A percentile compares a stretch with the other conserved stretches of the same genome.
phyloP scores from a whole-genome alignment of 305 asterid genomes.

The Fraxinus ornus region DNA sequence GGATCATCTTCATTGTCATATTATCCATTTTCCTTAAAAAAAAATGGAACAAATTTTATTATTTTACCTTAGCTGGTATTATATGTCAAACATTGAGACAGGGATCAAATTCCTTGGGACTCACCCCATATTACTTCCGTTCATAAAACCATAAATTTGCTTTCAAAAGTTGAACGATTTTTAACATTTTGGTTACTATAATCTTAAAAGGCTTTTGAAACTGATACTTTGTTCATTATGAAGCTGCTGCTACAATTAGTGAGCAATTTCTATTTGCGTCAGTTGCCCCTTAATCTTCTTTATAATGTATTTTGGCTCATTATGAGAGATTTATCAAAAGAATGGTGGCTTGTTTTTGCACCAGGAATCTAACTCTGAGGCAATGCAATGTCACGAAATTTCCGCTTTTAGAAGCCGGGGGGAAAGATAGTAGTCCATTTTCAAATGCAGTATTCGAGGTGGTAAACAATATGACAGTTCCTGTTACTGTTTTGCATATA shows the following conservation, averaged over 20 bases:
- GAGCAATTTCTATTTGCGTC: neutral
- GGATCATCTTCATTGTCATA: neutral
- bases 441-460: conserved; percentile 51
- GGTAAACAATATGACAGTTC: conserved; percentile 55
- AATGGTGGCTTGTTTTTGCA: neutral
- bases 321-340: neutral
- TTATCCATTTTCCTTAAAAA: neutral
- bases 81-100: neutral
- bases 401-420: conserved; percentile 52
- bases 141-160: neutral
- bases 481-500: conserved; percentile 61
- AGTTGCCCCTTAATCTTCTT: neutral
- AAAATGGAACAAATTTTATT: neutral
- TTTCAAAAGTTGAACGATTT: neutral
- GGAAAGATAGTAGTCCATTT: conserved; percentile 47
- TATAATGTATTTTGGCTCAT: neutral
- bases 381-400: conserved; percentile 55
- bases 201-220: neutral
- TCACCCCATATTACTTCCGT: neutral
- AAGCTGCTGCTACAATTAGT: neutral
- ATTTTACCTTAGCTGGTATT: neutral
- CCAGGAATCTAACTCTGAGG: conserved; percentile 52
- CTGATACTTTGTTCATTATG: neutral
- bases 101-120: neutral
- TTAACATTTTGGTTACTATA: neutral